A percentile compares a stretch with the other conserved stretches of the same genome.
Evolutionary conservation across 2,329 filamentous ascomycete genomes (phyloP).

Genomic region (Penicillium sp.): DNA sequence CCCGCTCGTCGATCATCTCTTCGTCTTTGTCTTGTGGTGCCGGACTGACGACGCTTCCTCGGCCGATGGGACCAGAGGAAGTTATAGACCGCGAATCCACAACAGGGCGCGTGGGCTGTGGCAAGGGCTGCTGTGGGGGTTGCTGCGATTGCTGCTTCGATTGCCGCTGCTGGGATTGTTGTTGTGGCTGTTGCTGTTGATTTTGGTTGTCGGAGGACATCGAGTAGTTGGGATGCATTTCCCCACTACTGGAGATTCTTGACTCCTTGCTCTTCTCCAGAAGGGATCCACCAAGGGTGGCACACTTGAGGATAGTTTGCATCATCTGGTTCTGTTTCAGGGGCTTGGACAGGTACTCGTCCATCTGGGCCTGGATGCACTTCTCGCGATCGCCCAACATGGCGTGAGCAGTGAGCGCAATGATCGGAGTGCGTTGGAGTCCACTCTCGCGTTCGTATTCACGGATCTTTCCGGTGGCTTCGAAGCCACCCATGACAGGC

Average conservation of each 20-base stretch:
- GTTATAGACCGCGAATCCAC: slow-evolving; percentile 68
- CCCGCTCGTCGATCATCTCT: slow-evolving; percentile 62
- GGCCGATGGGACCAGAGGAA: slow-evolving; percentile 62
- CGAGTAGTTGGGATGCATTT: slow-evolving; percentile 38
- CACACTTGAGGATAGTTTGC: slow-evolving; percentile 95
- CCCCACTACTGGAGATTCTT: slow-evolving; percentile 41
- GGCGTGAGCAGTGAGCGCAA: slow-evolving; percentile 93
- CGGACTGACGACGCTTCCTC: slow-evolving; percentile 63
- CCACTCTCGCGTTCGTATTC: slow-evolving; percentile 86
- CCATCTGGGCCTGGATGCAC: slow-evolving; percentile 98
- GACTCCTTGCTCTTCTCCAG: slow-evolving; percentile 48
- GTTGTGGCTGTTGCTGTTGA: slow-evolving; percentile 29
- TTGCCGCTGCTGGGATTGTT: slow-evolving; percentile 17
- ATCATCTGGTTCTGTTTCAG: slow-evolving; percentile 96
- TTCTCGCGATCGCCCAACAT: slow-evolving; percentile 99
- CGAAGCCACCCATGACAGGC: slow-evolving; percentile 99
- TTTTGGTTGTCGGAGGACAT: slow-evolving; percentile 39
- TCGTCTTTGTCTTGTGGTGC: slow-evolving; percentile 60
- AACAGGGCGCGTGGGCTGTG: slow-evolving; percentile 48
- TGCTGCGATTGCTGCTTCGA: slow-evolving; percentile 14
- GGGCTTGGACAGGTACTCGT: slow-evolving; percentile 96
- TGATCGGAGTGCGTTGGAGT: slow-evolving; percentile 85
- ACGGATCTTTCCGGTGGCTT: slow-evolving; percentile 93
- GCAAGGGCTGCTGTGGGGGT: slow-evolving; percentile 16
- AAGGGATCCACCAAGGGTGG: slow-evolving; percentile 70